Conservation (phyloP, 2,329 filamentous ascomycete genomes). For the Tympanopsis confertula region DNA sequence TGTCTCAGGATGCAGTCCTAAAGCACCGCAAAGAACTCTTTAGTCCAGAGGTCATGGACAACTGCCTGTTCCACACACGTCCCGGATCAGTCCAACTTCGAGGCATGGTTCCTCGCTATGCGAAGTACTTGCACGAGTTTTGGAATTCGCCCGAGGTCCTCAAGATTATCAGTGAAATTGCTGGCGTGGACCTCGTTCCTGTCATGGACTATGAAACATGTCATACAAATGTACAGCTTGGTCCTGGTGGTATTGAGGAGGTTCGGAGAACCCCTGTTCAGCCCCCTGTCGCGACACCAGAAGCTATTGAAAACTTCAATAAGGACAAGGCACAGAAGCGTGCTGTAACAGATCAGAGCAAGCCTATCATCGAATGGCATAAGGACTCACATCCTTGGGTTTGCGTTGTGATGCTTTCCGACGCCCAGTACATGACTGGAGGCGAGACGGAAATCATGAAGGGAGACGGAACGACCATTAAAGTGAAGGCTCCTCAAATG, state of each 20-base stretch:
- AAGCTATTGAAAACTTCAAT: slow-evolving; percentile 10
- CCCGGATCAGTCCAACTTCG: slow-evolving; percentile 14
- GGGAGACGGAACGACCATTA: slow-evolving; percentile 11
- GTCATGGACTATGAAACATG: slow-evolving; percentile 45
- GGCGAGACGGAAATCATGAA: slow-evolving; percentile 17
- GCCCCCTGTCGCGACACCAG: slow-evolving; percentile 7
- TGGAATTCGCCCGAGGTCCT: slow-evolving; percentile 46
- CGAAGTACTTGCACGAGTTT: slow-evolving; percentile 17
- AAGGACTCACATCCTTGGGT: slow-evolving; percentile 37
- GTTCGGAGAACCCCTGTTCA: slow-evolving; percentile 14
- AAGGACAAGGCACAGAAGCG: slow-evolving; percentile 15
- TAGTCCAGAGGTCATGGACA: slow-evolving; percentile 12
- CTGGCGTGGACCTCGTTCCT: slow-evolving; percentile 44
- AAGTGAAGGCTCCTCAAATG: slow-evolving; percentile 8
- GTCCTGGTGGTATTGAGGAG: slow-evolving; percentile 6
- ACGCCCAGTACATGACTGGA: slow-evolving; percentile 32
- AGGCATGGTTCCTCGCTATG: slow-evolving; percentile 15
- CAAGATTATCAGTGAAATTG: slow-evolving; percentile 38
- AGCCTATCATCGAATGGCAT: slow-evolving; percentile 27
- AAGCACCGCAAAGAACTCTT: slow-evolving; percentile 11
- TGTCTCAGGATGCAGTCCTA: slow-evolving; percentile 10
- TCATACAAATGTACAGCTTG: slow-evolving; percentile 38
- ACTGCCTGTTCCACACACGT: slow-evolving; percentile 14
- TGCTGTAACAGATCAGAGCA: slow-evolving; percentile 19
- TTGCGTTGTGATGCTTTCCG: slow-evolving; percentile 37